Percentiles rank a stretch among this genome's conserved stretches.
Conservation (phyloP, 78 protist species). For the Chrysochromulina parva region DNA sequence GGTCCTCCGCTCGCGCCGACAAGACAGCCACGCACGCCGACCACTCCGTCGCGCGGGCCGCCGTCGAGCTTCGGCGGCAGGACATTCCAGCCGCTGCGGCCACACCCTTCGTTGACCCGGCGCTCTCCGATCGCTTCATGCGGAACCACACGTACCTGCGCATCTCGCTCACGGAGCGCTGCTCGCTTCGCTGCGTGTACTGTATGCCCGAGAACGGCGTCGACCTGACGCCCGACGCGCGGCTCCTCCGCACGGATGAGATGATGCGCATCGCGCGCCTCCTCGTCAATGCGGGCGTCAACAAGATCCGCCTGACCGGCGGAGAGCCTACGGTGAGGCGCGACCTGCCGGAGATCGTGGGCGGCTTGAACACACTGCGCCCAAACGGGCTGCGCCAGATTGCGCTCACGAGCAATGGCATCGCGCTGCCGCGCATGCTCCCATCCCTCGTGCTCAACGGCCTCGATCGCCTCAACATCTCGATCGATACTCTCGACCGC, state of each 20-base stretch:
- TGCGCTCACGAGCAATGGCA: conserved; percentile 83
- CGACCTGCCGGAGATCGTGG: conserved; percentile 34
- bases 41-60: too few species aligned
- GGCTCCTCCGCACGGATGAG: conserved; percentile 69
- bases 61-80: too few species aligned
- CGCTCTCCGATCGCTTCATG: conserved; percentile 66
- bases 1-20: too few species aligned
- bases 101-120: too few species aligned
- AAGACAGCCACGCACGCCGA: too few species aligned
- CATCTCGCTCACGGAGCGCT: conserved; percentile 81
- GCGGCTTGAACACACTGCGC: not conserved
- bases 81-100: too few species aligned
- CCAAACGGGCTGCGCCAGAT: conserved; percentile 5
- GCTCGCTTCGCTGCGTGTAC: conserved; percentile 76
- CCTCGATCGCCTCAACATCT: conserved; percentile 65
- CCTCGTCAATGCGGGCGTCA: conserved; percentile 76
- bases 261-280: conserved; percentile 56
- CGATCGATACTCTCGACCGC: conserved; percentile 78
- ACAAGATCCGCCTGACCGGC: conserved; percentile 86
- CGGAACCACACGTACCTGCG: conserved; percentile 84
- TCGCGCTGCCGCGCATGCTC: conserved; percentile 52
- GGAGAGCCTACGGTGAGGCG: conserved; percentile 80
- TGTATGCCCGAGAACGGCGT: conserved; percentile 94
- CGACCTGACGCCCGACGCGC: conserved; percentile 48
- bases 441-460: not conserved